These are phyloP conservation scores for Coemansia sp. DNA, from an alignment of 192 early-diverging fungal genomes.

Conservation along the genomic window DNA sequence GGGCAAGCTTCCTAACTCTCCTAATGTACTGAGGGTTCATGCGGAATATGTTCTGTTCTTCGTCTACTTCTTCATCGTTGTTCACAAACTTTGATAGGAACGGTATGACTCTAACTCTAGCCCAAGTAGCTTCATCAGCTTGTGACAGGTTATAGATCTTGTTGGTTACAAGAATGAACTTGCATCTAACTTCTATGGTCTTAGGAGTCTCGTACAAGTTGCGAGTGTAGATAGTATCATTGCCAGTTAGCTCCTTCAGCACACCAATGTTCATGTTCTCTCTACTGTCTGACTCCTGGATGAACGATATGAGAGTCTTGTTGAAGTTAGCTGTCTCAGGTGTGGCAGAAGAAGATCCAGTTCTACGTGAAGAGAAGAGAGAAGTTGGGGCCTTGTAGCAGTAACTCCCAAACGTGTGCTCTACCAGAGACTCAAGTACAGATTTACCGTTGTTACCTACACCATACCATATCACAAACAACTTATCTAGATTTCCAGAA, in stretches of 20 bases:
- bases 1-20: neutral
- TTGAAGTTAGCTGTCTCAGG: conserved; percentile 13
- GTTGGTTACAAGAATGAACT: conserved; percentile 26
- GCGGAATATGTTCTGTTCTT: neutral
- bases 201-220: conserved; percentile 7
- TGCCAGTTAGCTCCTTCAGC: conserved; percentile 19
- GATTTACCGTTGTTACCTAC: conserved; percentile 24
- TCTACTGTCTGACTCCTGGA: conserved; percentile 16
- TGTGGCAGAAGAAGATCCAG: conserved; percentile 11
- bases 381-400: conserved; percentile 21
- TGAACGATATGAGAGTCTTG: conserved; percentile 19
- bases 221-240: conserved; percentile 22
- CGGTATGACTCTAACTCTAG: conserved; percentile 21
- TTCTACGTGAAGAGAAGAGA: conserved; percentile 11
- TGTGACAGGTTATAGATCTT: conserved; percentile 16
- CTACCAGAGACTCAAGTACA: conserved; percentile 12
- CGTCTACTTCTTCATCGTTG: conserved; percentile 1
- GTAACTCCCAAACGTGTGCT: conserved; percentile 19
- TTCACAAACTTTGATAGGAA: conserved; percentile 12
- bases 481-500: conserved; percentile 13
- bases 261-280: conserved; percentile 19
- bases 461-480: conserved; percentile 17
- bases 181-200: conserved; percentile 15
- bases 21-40: neutral
- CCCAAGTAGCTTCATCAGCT: conserved; percentile 22